phyloP scores from a whole-genome alignment of 2,329 filamentous ascomycete species.

The Microdochium nivale region DNA sequence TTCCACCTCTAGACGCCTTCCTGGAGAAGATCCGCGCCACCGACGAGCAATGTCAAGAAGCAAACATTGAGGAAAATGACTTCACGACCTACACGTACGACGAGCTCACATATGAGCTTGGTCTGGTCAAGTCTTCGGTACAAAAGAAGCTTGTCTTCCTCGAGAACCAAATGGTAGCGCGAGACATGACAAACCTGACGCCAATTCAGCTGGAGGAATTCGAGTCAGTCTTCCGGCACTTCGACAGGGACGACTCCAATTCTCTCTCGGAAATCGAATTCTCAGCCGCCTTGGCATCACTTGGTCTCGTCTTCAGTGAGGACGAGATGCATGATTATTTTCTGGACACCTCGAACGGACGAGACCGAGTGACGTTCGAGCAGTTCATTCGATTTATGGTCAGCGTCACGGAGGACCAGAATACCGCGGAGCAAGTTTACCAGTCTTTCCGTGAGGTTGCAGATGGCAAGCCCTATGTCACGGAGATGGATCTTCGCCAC shows the following conservation, averaged over 20 bases:
- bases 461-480: constrained; percentile 97
- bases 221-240: constrained; percentile 95
- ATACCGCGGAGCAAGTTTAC: constrained; percentile 96
- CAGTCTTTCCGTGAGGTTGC: constrained; percentile 96
- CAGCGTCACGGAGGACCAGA: constrained; percentile 96
- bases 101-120: constrained; percentile 87
- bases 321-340: constrained; percentile 98
- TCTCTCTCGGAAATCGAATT: constrained; percentile 90
- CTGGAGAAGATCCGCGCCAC: constrained; percentile 79
- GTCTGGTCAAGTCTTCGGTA: constrained; percentile 83
- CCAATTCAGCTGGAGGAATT: constrained; percentile 98
- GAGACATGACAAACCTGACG: constrained; percentile 97
- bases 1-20: constrained; percentile 85
- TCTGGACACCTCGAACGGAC: constrained; percentile 71
- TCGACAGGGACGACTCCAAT: constrained; percentile 89
- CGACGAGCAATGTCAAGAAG: constrained; percentile 84
- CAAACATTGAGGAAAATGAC: constrained; percentile 98
- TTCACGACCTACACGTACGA: constrained; percentile 99
- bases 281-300: constrained; percentile 85
- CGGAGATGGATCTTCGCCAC: constrained; percentile 91
- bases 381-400: constrained; percentile 99
- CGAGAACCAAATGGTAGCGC: constrained; percentile 96
- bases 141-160: constrained; percentile 95
- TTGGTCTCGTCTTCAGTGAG: constrained; percentile 93
- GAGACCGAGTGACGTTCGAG: constrained; percentile 84